Percentiles rank a stretch among this genome's conserved stretches.
These are phyloP conservation scores for Aspergillus diversus DNA, from an alignment of 495 filamentous ascomycete species.

Conservation along the genomic window DNA sequence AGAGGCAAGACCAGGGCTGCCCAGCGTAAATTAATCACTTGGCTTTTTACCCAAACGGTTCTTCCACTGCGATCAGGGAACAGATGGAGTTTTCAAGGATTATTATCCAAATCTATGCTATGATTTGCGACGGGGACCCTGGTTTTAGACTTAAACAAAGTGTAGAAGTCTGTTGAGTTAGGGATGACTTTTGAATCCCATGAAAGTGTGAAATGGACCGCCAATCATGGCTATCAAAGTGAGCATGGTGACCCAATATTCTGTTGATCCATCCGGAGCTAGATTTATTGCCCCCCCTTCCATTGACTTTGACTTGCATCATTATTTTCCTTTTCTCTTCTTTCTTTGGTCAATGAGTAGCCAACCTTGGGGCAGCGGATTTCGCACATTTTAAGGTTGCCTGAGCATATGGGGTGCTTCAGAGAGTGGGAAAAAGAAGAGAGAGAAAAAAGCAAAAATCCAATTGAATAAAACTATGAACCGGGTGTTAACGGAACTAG, in stretches of 20 bases:
- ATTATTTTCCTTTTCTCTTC: conserved; percentile 13
- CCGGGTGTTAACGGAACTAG: conserved; percentile 16
- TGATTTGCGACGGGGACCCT: conserved; percentile 12
- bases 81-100: conserved; percentile 10
- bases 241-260: conserved; percentile 6
- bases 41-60: background rate
- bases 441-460: background rate
- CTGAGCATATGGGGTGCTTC: conserved; percentile 4
- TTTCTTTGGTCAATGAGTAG: conserved; percentile 8
- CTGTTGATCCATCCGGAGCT: conserved; percentile 10
- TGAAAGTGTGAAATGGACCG: conserved; percentile 8
- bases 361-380: background rate
- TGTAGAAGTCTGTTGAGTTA: background rate
- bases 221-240: conserved; percentile 11
- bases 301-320: conserved; percentile 1
- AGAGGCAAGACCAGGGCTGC: background rate
- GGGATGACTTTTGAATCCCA: background rate
- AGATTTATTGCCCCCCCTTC: conserved; percentile 8
- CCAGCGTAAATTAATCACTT: background rate
- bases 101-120: conserved; percentile 1
- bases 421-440: background rate
- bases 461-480: background rate
- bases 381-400: conserved; percentile 13
- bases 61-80: background rate
- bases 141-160: background rate